phyloP scores from a whole-genome alignment of 2,329 filamentous ascomycete genomes.

The Diplocarpon rosae region DNA sequence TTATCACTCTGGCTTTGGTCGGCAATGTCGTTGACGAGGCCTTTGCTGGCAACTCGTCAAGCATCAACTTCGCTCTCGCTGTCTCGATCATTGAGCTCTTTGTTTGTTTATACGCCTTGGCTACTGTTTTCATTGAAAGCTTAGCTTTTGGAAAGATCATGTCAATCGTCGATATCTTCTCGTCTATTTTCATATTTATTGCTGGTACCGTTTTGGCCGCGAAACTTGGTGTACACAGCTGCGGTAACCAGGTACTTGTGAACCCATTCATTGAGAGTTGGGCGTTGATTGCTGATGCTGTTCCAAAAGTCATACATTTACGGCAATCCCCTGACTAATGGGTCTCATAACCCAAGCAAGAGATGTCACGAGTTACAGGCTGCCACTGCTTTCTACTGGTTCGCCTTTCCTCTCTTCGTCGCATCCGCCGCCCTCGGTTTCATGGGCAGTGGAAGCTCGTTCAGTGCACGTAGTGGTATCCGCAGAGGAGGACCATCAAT shows the following conservation, averaged over 20 bases:
- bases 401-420: conserved; percentile 54
- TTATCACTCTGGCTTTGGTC: conserved; percentile 24
- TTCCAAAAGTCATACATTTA: conserved; percentile 28
- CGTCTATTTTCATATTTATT: conserved; percentile 57
- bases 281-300: background rate
- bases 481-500: conserved; percentile 37
- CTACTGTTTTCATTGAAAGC: conserved; percentile 41
- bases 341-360: conserved; percentile 46
- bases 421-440: conserved; percentile 41
- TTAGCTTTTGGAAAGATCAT: conserved; percentile 40
- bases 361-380: conserved; percentile 69
- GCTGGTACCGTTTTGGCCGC: conserved; percentile 59
- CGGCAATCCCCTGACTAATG: conserved; percentile 46
- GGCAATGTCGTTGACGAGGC: conserved; percentile 36
- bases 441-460: conserved; percentile 7
- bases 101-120: conserved; percentile 54
- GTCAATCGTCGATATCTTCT: conserved; percentile 45
- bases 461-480: conserved; percentile 26
- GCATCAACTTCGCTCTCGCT: conserved; percentile 53
- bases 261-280: background rate
- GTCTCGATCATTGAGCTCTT: conserved; percentile 53
- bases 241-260: conserved; percentile 43
- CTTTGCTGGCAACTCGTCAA: conserved; percentile 49
- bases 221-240: conserved; percentile 58
- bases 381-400: conserved; percentile 67